phyloP scores from a whole-genome alignment of 208 protist species.

The Entamoeba histolytica region DNA sequence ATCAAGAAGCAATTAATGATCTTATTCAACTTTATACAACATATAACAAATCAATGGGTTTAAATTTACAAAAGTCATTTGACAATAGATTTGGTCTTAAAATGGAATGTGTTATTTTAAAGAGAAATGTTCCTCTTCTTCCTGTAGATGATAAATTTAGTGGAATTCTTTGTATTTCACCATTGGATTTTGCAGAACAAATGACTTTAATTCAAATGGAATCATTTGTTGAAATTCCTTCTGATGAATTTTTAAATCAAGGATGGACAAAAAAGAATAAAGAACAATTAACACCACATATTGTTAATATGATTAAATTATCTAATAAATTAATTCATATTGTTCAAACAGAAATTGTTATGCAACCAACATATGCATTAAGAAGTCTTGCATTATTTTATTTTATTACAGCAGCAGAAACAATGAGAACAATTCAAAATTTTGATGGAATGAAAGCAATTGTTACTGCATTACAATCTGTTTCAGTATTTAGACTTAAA shows the following conservation, averaged over 20 bases:
- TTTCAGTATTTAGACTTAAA: background rate
- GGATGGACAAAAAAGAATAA: background rate
- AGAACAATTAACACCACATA: background rate
- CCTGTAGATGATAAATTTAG: background rate
- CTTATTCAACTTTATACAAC: background rate
- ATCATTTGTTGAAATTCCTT: background rate
- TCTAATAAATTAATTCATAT: background rate
- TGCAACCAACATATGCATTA: background rate
- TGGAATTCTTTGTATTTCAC: background rate
- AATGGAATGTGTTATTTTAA: no score
- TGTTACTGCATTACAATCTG: background rate
- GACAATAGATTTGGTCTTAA: background rate
- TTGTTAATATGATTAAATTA: background rate
- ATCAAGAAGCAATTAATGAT: background rate
- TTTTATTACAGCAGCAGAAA: background rate
- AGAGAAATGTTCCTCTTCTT: background rate
- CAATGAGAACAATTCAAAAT: background rate
- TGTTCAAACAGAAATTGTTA: background rate
- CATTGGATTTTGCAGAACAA: background rate
- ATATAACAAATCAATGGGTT: background rate
- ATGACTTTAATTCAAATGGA: background rate
- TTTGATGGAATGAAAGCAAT: conserved; percentile 1
- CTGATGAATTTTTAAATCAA: background rate
- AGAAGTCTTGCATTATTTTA: background rate
- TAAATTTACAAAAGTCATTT: background rate